These are phyloP conservation scores for Juglanconis juglandina DNA, from an alignment of 2,329 filamentous ascomycete genomes.

Conservation along the genomic window DNA sequence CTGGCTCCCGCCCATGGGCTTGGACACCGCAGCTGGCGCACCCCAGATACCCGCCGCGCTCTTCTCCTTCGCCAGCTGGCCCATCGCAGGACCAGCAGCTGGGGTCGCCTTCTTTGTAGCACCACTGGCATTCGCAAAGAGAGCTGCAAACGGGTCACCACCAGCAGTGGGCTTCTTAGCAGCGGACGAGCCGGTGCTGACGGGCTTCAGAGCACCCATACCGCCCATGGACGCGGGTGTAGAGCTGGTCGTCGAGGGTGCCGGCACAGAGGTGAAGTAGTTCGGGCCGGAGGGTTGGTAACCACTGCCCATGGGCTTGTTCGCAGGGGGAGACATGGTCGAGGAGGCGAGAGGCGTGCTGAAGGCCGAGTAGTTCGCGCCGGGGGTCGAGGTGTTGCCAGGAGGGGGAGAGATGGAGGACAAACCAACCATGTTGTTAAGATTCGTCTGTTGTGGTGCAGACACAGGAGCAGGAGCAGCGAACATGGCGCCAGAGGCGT, in stretches of 20 bases:
- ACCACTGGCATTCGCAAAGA: constrained; percentile 74
- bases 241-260: constrained; percentile 31
- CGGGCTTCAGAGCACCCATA: constrained; percentile 25
- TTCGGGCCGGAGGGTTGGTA: constrained; percentile 83
- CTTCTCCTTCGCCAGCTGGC: constrained; percentile 97
- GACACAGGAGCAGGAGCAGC: constrained; percentile 81
- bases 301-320: constrained; percentile 52
- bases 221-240: constrained; percentile 23
- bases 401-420: constrained; percentile 75
- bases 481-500: constrained; percentile 63
- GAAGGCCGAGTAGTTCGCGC: constrained; percentile 64
- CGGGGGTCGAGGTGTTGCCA: constrained; percentile 51
- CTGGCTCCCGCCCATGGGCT: constrained; percentile 27
- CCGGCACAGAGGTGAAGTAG: constrained; percentile 82
- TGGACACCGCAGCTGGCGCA: constrained; percentile 50
- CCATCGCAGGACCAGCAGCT: constrained; percentile 73
- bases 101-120: constrained; percentile 67
- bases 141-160: constrained; percentile 83
- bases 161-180: constrained; percentile 43
- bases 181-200: constrained; percentile 19
- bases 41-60: constrained; percentile 94
- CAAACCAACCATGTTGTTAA: constrained; percentile 76
- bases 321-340: constrained; percentile 32
- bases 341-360: constrained; percentile 41
- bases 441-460: constrained; percentile 73